These are phyloP conservation scores for Taiozyma sp. DNA, from an alignment of 1,139 yeast species.

Conservation along the genomic window DNA sequence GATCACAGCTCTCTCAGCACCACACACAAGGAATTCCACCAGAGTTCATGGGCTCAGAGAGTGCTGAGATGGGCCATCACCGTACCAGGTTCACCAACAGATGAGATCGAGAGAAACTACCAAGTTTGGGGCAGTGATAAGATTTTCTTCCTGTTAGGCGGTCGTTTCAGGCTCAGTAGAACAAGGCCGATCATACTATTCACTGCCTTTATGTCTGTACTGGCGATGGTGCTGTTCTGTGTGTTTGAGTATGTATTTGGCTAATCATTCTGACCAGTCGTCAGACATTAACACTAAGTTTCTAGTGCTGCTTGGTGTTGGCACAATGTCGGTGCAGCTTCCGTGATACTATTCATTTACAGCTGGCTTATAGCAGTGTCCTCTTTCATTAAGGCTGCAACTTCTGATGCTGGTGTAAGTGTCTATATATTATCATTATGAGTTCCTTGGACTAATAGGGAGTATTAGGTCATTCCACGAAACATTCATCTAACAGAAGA, in stretches of 20 bases:
- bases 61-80: not conserved
- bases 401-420: constrained; percentile 59
- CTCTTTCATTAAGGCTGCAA: constrained; percentile 50
- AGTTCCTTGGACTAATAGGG: constrained; percentile 5
- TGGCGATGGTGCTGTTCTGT: constrained; percentile 48
- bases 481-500: constrained; percentile 55
- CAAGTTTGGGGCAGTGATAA: constrained; percentile 37
- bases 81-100: not conserved
- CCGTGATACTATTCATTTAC: constrained; percentile 55
- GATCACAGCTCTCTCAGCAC: not conserved
- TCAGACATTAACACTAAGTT: not conserved
- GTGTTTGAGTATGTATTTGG: constrained; percentile 34
- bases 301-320: constrained; percentile 49
- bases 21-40: not conserved
- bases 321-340: constrained; percentile 52
- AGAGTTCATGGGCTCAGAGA: not conserved
- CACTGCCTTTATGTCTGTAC: constrained; percentile 33
- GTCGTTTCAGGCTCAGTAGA: constrained; percentile 45
- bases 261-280: not conserved
- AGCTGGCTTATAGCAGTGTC: constrained; percentile 45
- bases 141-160: constrained; percentile 56
- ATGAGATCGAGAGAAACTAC: constrained; percentile 25
- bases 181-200: constrained; percentile 33
- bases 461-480: constrained; percentile 42
- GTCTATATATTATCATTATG: not conserved